Base-by-base conservation (phyloP, 2,329 filamentous ascomycete genomes). In the Pyricularia grisea region DNA sequence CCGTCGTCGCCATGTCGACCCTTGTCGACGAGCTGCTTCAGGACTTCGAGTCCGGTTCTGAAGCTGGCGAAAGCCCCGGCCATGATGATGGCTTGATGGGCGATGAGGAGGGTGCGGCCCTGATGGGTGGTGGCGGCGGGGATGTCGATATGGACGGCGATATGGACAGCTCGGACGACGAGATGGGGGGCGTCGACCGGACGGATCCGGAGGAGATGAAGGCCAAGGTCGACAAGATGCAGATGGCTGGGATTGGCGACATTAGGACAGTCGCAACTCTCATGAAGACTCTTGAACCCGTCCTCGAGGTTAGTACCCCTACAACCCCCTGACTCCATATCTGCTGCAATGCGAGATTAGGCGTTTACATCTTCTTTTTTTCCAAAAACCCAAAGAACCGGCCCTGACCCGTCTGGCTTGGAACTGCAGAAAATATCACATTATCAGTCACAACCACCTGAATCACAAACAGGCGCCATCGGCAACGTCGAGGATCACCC, bases 401-500 rank as follows among this genome's bases (percentile, higher is more conserved):
- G 91, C 87, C 81, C 88, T 91, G 93, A 87, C 94, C 88, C 76
- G 80, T 81, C 79, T 81, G 76, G 74, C 76, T 81, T 80, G 79
- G 78, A 78, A 78, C 67, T 76, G 77, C 82, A 95, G 92, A 92
- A 92, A 90, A 94, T 96, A 79, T 83, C 86, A 77, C 83, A 91
- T 75, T 95, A 89, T 80, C 88, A 92, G 80, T 87, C 86, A 61
- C 84, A 92, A 74, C 85, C 90, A 4, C 85, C 89, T 42, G 84
- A 87, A 68, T 84, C 88, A 69, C 87, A 85, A 72, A 75, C 85
- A 71, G 87, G 85, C 33, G 86, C 89, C 74, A 82, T 95, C 71
- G 93, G 93, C 74, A 94, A 92, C 69, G 89, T 97, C 74, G 93
- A 97, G 79, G 93, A 97, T 76, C 93, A 97, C 74, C 93, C 93